Evolutionary conservation across 495 filamentous ascomycete genomes (phyloP), one percentile per base, ranked within the genome.

Genomic region (Zalerion maritima): DNA sequence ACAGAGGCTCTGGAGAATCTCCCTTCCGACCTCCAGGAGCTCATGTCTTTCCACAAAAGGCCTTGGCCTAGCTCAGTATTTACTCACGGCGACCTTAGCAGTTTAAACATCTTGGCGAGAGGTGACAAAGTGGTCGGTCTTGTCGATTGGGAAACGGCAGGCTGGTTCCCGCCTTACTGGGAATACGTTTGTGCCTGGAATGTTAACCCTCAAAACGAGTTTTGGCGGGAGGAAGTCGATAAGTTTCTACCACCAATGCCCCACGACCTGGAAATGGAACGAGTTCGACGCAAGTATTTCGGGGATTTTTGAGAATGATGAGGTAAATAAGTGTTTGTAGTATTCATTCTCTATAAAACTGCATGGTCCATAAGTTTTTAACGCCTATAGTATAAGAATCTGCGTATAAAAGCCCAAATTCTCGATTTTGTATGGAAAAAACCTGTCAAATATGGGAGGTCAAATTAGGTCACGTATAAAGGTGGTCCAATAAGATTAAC

Each of bases 71-170:
- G 50, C 34, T 19, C 21, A 11, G 33, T 24, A 16, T 44, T 52
- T 18, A 54, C 50, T 4, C 52, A 56, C 37, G 45, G 43, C 23
- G 53, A 58, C 36, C 28, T 54, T 8, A 54, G 38, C 21, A 50
- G 36, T 23, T 22, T 46, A 5, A 54, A 56, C 27, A 52, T 58
- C 19, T 16, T 56, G 18, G 41, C 44, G 13, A 18, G 21, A 20
- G 38, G 38, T 22, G 50, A 46, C 26, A 34, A 46, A 7, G 35
- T 59, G 6, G 53, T 60, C 14, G 62, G 57, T 6, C 66, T 69
- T 34, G 46, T 69, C 46, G 60, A 71, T 42, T 66, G 58, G 63
- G 62, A 67, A 46, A 58, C 51, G 14, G 54, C 58, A 29, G 60
- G 58, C 18, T 69, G 62, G 60, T 62, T 51, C 41, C 62, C 60